phyloP scores from a whole-genome alignment of 2,329 filamentous ascomycete species.

The Malbranchea zuffiana region DNA sequence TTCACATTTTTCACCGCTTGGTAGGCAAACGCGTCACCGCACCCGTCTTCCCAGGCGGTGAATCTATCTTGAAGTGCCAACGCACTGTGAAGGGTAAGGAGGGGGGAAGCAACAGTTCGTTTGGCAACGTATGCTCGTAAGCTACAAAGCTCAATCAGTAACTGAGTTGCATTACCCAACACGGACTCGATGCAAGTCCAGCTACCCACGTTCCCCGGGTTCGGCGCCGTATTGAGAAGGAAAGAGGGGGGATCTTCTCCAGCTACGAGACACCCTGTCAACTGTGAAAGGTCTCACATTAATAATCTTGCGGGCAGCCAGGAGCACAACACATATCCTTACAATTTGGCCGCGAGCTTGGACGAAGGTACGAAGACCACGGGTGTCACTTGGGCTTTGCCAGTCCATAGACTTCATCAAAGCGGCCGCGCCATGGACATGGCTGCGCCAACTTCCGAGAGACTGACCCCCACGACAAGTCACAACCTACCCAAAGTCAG shows the following conservation, averaged over 20 bases:
- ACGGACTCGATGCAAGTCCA: conserved; percentile 17
- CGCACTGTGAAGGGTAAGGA: conserved; percentile 24
- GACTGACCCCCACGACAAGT: conserved; percentile 36
- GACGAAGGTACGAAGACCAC: conserved; percentile 3
- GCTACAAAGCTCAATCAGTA: conserved; percentile 23
- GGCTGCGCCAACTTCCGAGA: conserved; percentile 44
- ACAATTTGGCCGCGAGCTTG: conserved; percentile 12
- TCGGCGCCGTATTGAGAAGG: no score
- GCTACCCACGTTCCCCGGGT: no score
- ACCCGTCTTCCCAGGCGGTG: conserved; percentile 22
- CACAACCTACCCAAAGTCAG: conserved; percentile 23
- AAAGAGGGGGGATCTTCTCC: conserved; percentile 4
- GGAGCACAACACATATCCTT: not conserved
- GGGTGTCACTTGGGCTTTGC: not conserved
- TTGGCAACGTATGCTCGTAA: conserved; percentile 26
- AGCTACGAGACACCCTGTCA: conserved; percentile 10
- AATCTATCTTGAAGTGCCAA: conserved; percentile 27
- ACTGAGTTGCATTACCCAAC: conserved; percentile 22
- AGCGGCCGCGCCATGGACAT: conserved; percentile 50
- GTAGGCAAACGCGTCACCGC: conserved; percentile 24
- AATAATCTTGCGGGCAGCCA: no score
- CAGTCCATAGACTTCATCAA: conserved; percentile 41
- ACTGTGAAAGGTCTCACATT: not conserved
- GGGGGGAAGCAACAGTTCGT: conserved; percentile 18
- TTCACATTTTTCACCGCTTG: not conserved